A percentile compares a stretch with the other conserved stretches of the same genome.
phyloP scores from a whole-genome alignment of 2,329 filamentous ascomycete species.

The Grosmannia huntii region DNA sequence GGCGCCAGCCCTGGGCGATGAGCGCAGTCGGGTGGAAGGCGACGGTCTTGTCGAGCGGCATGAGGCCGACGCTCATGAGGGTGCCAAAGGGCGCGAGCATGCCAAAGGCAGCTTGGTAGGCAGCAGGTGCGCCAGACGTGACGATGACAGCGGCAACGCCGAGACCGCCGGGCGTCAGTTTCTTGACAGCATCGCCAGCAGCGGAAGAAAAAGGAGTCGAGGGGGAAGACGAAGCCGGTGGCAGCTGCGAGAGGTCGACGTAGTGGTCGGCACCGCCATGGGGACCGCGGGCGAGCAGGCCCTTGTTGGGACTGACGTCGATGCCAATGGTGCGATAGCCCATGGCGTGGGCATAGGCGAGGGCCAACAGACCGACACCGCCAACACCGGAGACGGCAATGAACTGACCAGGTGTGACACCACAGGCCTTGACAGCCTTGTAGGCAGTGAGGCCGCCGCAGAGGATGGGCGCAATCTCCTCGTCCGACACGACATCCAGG shows the following conservation, averaged over 20 bases:
- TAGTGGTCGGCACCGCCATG: conserved; percentile 23
- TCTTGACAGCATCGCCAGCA: conserved; percentile 15
- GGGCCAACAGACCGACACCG: conserved; percentile 25
- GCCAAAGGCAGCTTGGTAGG: conserved; percentile 22
- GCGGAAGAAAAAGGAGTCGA: conserved; percentile 5
- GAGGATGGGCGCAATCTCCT: conserved; percentile 25
- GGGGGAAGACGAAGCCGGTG: background rate
- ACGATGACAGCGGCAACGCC: conserved; percentile 20
- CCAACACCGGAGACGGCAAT: conserved; percentile 25
- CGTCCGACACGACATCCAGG: conserved; percentile 19
- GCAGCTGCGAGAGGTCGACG: conserved; percentile 18
- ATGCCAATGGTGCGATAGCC: conserved; percentile 26
- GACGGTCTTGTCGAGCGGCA: conserved; percentile 15
- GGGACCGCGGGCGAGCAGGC: conserved; percentile 11
- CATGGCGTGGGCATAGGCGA: conserved; percentile 28
- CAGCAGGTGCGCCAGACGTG: conserved; percentile 16
- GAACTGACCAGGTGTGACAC: conserved; percentile 20
- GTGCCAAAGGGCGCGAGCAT: conserved; percentile 25
- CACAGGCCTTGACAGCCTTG: conserved; percentile 24
- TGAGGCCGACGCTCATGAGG: conserved; percentile 26
- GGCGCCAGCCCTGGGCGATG: conserved; percentile 21
- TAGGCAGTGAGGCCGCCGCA: conserved; percentile 32
- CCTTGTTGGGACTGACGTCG: conserved; percentile 21
- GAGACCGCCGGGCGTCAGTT: conserved; percentile 12
- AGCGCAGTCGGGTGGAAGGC: conserved; percentile 22